Percentiles rank a stretch among this genome's conserved stretches.
Evolutionary conservation across 805 yeast species (phyloP).

Genomic region (Metschnikowia proteae): DNA sequence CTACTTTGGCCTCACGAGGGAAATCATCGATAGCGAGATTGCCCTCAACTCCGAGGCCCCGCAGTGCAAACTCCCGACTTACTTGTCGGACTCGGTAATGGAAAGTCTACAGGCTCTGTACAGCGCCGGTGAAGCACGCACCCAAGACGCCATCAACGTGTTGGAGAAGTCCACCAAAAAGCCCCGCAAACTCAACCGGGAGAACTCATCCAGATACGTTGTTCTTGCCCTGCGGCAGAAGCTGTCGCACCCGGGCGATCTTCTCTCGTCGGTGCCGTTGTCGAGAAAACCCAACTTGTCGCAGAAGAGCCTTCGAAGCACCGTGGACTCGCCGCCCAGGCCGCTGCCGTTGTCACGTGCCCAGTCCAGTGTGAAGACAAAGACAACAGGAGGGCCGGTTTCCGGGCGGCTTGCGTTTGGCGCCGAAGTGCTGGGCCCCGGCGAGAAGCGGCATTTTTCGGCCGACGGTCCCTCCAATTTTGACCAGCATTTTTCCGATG

Average conservation of each 20-base stretch:
- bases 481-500: constrained; percentile 44
- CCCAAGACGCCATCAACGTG: constrained; percentile 7
- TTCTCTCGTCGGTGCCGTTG: constrained; percentile 75
- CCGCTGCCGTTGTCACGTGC: not conserved
- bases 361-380: not conserved
- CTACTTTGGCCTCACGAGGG: constrained; percentile 80
- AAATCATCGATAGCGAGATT: constrained; percentile 73
- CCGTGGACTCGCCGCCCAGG: constrained; percentile 1
- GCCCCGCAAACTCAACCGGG: constrained; percentile 9
- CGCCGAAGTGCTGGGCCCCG: not conserved
- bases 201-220: constrained; percentile 35
- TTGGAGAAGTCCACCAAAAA: constrained; percentile 16
- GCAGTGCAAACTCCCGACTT: constrained; percentile 49
- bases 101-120: constrained; percentile 23
- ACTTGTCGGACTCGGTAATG: constrained; percentile 56
- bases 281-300: constrained; percentile 40
- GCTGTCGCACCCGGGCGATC: constrained; percentile 76
- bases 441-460: not conserved
- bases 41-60: constrained; percentile 46
- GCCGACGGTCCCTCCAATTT: not conserved
- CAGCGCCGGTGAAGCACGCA: not conserved
- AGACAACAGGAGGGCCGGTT: not conserved
- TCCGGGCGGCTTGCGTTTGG: not conserved
- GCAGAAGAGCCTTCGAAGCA: constrained; percentile 11
- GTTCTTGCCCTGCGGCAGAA: constrained; percentile 49